Conservation (phyloP, 2,329 filamentous ascomycete species). For the Hysterium pulicare region DNA sequence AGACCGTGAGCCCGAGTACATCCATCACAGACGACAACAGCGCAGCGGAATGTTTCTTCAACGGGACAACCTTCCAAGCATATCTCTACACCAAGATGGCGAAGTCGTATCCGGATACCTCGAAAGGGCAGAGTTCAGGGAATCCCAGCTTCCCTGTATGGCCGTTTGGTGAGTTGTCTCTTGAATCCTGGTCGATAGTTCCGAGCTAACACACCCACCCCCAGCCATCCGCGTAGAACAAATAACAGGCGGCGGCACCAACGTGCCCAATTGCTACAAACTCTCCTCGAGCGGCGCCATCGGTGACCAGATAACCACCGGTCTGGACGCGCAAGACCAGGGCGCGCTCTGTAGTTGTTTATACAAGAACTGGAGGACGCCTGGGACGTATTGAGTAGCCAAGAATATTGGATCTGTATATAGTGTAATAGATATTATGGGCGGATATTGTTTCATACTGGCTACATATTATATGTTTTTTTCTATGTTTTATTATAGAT, state of each 20-base stretch:
- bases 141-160: conserved; percentile 31
- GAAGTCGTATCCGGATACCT: conserved; percentile 37
- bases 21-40: conserved; percentile 44
- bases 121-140: conserved; percentile 26
- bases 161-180: conserved; percentile 32
- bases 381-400: conserved; percentile 2
- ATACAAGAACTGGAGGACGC: conserved; percentile 42
- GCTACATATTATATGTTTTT: too few species aligned
- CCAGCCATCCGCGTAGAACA: conserved; percentile 55
- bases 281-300: conserved; percentile 31
- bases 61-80: conserved; percentile 53
- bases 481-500: too few species aligned
- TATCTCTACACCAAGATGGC: conserved; percentile 58
- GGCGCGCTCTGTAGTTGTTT: conserved; percentile 43
- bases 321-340: conserved; percentile 32
- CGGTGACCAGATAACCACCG: conserved; percentile 35
- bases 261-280: conserved; percentile 54
- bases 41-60: conserved; percentile 57
- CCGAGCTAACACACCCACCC: too few species aligned
- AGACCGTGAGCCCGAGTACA: conserved; percentile 50
- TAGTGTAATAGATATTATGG: too few species aligned
- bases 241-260: conserved; percentile 45
- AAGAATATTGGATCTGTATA: not conserved
- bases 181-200: too few species aligned
- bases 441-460: too few species aligned